Conservation (phyloP, 1,139 yeast species). For the Casaregolazyma suthepensis region DNA sequence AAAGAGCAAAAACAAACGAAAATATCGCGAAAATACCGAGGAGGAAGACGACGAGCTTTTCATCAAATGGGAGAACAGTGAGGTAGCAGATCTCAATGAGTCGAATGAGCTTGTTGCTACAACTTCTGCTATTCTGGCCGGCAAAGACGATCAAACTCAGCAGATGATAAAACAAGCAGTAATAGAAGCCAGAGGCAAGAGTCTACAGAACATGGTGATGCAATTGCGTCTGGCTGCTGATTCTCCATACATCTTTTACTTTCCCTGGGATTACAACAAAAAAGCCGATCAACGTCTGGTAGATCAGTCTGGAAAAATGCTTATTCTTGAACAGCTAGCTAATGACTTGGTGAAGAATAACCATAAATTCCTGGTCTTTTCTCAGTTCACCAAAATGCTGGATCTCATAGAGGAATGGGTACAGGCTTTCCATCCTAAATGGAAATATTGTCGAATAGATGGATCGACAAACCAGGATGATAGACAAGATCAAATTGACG, state of each 20-base stretch:
- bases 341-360: constrained; percentile 41
- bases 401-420: constrained; percentile 70
- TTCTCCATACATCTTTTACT: constrained; percentile 76
- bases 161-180: constrained; percentile 23
- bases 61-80: constrained; percentile 9
- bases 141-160: constrained; percentile 12
- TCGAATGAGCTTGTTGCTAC: constrained; percentile 11
- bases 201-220: constrained; percentile 64
- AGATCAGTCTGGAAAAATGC: constrained; percentile 63
- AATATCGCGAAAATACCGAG: constrained; percentile 9
- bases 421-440: constrained; percentile 39
- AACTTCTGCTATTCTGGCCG: constrained; percentile 1
- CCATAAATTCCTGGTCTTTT: constrained; percentile 72
- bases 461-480: constrained; percentile 64
- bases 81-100: constrained; percentile 11
- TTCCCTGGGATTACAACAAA: constrained; percentile 52
- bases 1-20: background rate
- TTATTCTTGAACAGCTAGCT: constrained; percentile 58
- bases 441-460: constrained; percentile 60
- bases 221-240: constrained; percentile 80
- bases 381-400: constrained; percentile 75
- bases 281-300: constrained; percentile 39
- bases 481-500: constrained; percentile 57
- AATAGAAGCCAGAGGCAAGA: constrained; percentile 34
- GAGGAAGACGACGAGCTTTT: constrained; percentile 14